Base-by-base conservation (phyloP, 345 rosid species). In the Aurinia saxatilis region DNA sequence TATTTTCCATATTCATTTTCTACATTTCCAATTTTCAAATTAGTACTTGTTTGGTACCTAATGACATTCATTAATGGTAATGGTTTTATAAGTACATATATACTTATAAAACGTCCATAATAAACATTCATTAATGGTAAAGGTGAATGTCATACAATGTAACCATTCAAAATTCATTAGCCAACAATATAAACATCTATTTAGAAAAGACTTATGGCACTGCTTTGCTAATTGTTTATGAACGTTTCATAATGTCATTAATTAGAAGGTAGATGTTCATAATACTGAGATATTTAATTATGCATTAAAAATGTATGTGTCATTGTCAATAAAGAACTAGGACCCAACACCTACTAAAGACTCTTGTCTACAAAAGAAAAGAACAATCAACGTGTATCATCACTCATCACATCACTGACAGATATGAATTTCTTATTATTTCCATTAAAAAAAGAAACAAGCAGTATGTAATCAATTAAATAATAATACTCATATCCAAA, bases 381-480 rank as follows among this genome's bases (percentile, higher is more conserved):
- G 48, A 53, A 53, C 48, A 27, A 52, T 52, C 67, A 69, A 42
- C 60, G 16, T 10, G 68, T 53, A 29, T 47, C 57, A 49, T 35
- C 4, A 21, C n/a, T n/a, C 25, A 21, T 21, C 25, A 21, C 25
- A 54, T 16, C 50, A 36, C 67, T 60, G 57, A 33, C 74, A 55
- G 31, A 27, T 61, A 7, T 49, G 33, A 41, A 29, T 57, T 48
- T 49, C 10, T 17, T 47, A 55, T 63, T 70, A 31, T 38, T 10
- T 40, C 13, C 65, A 46, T 29, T 7, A 60, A 37, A 55, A 46
- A 3, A 5, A 62, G 27, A 44, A 2, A 29, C 25, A 53, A 60
- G 27, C 50, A 18, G 62, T 68, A 52, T n/a, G n/a, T 53, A 60
- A 59, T 60, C 46, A 68, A 68, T 42, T 31, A 70, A 63, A 50